A percentile compares a stretch with the other conserved stretches of the same genome.
These are phyloP conservation scores for Blastomyces gilchristii DNA, from an alignment of 2,329 filamentous ascomycete genomes.

Conservation along the genomic window DNA sequence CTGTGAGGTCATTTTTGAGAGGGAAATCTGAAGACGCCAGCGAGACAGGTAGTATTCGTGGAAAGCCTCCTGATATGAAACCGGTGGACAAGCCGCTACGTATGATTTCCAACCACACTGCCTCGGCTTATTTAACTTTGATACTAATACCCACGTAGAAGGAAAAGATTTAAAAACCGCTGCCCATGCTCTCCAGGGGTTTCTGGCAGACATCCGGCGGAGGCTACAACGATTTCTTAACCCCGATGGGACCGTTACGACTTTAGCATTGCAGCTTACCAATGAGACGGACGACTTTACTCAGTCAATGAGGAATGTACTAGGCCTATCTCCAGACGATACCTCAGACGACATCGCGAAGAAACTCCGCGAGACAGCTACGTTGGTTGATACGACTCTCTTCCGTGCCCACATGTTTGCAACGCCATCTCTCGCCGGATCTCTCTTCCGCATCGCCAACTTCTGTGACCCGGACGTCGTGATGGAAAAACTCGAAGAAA, in stretches of 20 bases:
- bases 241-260: constrained; percentile 44
- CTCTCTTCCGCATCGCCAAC: constrained; percentile 89
- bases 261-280: constrained; percentile 23
- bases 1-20: constrained; percentile 31
- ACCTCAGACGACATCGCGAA: constrained; percentile 51
- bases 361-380: constrained; percentile 65
- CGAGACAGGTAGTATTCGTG: constrained; percentile 32
- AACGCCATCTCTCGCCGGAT: constrained; percentile 70
- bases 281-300: constrained; percentile 31
- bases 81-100: constrained; percentile 23
- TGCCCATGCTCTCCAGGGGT: constrained; percentile 72
- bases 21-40: constrained; percentile 29
- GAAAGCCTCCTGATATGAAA: constrained; percentile 23
- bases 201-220: constrained; percentile 72
- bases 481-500: constrained; percentile 82
- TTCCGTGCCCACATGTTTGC: constrained; percentile 95
- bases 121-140: background rate
- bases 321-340: constrained; percentile 42
- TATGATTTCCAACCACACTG: constrained; percentile 13
- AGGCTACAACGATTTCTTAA: constrained; percentile 52
- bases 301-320: constrained; percentile 38
- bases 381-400: constrained; percentile 81
- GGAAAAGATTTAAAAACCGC: constrained; percentile 77
- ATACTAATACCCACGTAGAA: constrained; percentile 39
- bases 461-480: constrained; percentile 95